Conservation (phyloP, 169 alveolate genomes). For the Eimeria sp. region DNA sequence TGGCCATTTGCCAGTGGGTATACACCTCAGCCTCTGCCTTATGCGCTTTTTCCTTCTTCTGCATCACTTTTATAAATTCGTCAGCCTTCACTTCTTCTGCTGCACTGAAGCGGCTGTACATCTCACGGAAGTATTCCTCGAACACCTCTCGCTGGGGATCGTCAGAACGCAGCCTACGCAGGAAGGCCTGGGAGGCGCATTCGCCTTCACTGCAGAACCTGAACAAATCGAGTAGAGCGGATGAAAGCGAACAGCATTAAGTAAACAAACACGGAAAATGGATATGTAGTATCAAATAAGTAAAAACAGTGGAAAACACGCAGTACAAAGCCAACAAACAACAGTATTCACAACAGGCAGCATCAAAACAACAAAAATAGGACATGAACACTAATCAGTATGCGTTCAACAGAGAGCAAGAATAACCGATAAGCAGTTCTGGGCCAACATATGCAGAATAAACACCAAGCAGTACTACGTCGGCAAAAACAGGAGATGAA, state of each 20-base stretch:
- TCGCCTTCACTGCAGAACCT: slow-evolving; percentile 84
- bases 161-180: slow-evolving; percentile 83
- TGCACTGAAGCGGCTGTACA: slow-evolving; percentile 72
- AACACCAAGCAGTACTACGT: too few relatives aligned
- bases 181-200: slow-evolving; percentile 82
- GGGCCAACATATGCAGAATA: too few relatives aligned
- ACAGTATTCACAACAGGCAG: too few relatives aligned
- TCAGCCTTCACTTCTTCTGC: slow-evolving; percentile 67
- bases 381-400: too few relatives aligned
- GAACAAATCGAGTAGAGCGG: background rate
- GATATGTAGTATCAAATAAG: too few relatives aligned
- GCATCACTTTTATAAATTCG: slow-evolving; percentile 21
- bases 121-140: slow-evolving; percentile 77
- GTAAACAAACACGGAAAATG: too few relatives aligned
- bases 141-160: slow-evolving; percentile 82
- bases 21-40: slow-evolving; percentile 26
- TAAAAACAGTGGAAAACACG: background rate
- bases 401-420: too few relatives aligned
- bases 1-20: background rate
- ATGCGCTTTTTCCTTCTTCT: slow-evolving; percentile 12
- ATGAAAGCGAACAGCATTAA: too few relatives aligned
- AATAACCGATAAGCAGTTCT: too few relatives aligned
- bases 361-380: too few relatives aligned
- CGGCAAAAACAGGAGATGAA: too few relatives aligned
- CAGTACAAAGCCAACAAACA: background rate